phyloP scores from a whole-genome alignment of 169 alveolate genomes.

The Cryptosporidium parvum region DNA sequence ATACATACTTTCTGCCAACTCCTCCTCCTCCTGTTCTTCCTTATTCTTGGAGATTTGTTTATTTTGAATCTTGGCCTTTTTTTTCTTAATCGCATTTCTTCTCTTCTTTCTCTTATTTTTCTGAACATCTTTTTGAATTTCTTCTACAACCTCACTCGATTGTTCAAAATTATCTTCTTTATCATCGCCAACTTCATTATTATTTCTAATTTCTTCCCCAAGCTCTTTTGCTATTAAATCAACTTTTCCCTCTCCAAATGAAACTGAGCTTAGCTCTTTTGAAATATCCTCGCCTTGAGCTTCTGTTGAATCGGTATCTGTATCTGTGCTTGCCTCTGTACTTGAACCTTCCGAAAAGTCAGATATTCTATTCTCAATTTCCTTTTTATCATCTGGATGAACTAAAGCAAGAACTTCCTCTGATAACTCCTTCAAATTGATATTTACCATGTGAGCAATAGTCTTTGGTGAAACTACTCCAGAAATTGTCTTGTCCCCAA shows the following conservation, averaged over 20 bases:
- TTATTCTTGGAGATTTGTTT: not conserved
- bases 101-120: not conserved
- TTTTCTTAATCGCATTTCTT: not conserved
- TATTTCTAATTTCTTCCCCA: not conserved
- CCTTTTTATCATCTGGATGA: conserved; percentile 67
- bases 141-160: not conserved
- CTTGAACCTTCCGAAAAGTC: conserved; percentile 23
- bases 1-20: conserved; percentile 29
- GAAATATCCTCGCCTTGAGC: not conserved
- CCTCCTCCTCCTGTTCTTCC: not conserved
- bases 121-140: not conserved
- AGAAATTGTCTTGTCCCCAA: conserved; percentile 64
- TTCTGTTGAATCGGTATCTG: not conserved
- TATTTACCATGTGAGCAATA: conserved; percentile 55
- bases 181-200: not conserved
- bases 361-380: conserved; percentile 13
- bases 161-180: not conserved
- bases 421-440: conserved; percentile 35
- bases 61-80: not conserved
- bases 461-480: conserved; percentile 55
- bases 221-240: not conserved
- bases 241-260: conserved; percentile 20
- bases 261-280: not conserved
- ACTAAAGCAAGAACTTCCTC: conserved; percentile 43
- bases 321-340: not conserved